phyloP scores from a whole-genome alignment of 2,329 filamentous ascomycete genomes.

The Thielaviopsis populi region DNA sequence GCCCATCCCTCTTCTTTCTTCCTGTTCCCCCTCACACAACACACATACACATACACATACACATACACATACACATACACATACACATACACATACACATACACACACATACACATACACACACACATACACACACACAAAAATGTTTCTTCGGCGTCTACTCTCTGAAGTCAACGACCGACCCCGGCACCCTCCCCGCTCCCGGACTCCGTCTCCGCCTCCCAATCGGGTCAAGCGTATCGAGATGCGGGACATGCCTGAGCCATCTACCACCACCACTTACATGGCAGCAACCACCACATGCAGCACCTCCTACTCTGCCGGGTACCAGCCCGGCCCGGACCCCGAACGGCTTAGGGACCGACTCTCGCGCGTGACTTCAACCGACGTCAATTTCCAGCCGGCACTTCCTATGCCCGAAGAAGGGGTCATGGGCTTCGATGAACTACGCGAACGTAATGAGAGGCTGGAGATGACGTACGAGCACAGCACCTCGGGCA shows the following conservation, averaged over 20 bases:
- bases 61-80: neutral
- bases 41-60: neutral
- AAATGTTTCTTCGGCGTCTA: constrained; percentile 15
- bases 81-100: neutral
- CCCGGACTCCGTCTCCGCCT: constrained; percentile 13
- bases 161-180: constrained; percentile 11
- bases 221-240: constrained; percentile 15
- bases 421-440: constrained; percentile 15
- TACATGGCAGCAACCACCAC: constrained; percentile 7
- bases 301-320: constrained; percentile 8
- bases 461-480: constrained; percentile 5
- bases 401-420: constrained; percentile 14
- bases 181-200: constrained; percentile 14
- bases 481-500: neutral
- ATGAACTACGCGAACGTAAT: constrained; percentile 14
- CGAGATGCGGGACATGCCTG: constrained; percentile 15
- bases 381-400: constrained; percentile 13
- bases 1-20: neutral
- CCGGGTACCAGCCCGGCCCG: constrained; percentile 8
- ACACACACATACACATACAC: neutral
- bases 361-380: constrained; percentile 12
- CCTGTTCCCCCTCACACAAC: neutral
- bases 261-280: constrained; percentile 7
- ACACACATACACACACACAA: neutral
- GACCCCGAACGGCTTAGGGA: constrained; percentile 12